A percentile compares a stretch with the other conserved stretches of the same genome.
phyloP scores from a whole-genome alignment of 306 rosid genomes.

The Prunus mira region DNA sequence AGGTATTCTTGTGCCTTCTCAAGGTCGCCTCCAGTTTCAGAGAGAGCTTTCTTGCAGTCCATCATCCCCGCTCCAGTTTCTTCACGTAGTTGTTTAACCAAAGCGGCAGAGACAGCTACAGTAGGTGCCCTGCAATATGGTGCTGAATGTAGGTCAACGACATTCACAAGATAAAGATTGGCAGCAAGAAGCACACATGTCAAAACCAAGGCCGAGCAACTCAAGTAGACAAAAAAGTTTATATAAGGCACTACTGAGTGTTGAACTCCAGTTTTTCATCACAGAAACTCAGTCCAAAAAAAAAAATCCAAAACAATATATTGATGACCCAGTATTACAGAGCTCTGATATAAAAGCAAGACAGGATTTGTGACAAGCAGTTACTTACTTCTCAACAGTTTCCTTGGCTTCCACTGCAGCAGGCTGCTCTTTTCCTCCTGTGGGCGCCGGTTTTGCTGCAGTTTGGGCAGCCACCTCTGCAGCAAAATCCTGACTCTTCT shows the following conservation, averaged over 20 bases:
- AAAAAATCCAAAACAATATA: not conserved
- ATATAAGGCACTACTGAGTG: not conserved
- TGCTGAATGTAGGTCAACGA: constrained; percentile 3
- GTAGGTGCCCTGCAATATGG: constrained; percentile 57
- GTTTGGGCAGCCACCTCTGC: constrained; percentile 99
- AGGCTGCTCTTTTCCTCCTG: constrained; percentile 53
- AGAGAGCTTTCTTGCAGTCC: constrained; percentile 98
- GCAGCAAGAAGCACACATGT: not conserved
- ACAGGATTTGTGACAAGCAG: constrained; percentile 9
- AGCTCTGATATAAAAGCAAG: not conserved
- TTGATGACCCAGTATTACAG: not conserved
- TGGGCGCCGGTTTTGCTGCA: constrained; percentile 51
- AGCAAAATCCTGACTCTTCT: constrained; percentile 96
- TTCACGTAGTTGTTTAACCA: constrained; percentile 87
- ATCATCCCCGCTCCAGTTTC: constrained; percentile 99
- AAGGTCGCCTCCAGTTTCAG: constrained; percentile 92
- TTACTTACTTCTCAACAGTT: constrained; percentile 63
- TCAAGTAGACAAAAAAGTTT: not conserved
- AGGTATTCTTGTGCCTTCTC: constrained; percentile 97
- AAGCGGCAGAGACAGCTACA: constrained; percentile 61
- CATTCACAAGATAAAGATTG: constrained; percentile 5
- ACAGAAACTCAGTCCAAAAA: not conserved
- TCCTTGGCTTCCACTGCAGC: constrained; percentile 51
- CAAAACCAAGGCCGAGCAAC: not conserved
- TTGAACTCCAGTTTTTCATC: not conserved